phyloP scores from a whole-genome alignment of 768 basidiomycete genomes.

The Royoungia palumana region DNA sequence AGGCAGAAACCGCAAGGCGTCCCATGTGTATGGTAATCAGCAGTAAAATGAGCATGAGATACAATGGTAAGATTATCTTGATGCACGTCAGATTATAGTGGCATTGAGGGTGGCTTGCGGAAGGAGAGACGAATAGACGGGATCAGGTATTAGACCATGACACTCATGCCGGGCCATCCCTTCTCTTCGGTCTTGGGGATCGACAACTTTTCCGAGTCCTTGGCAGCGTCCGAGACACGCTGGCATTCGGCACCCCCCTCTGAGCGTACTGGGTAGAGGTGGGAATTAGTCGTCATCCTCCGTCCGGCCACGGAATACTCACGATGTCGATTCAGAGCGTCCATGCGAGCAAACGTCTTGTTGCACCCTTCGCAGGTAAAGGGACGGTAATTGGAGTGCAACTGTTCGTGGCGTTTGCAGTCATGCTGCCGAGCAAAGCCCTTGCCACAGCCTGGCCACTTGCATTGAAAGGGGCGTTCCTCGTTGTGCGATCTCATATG shows the following conservation, averaged over 20 bases:
- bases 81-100: slow-evolving; percentile 25
- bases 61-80: slow-evolving; percentile 19
- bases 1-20: slow-evolving; percentile 28
- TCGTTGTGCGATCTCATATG: slow-evolving; percentile 94
- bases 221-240: slow-evolving; percentile 35
- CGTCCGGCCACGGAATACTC: slow-evolving; percentile 35
- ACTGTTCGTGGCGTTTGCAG: slow-evolving; percentile 93
- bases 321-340: slow-evolving; percentile 92
- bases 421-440: slow-evolving; percentile 94
- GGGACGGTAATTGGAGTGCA: slow-evolving; percentile 90
- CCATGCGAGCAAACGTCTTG: slow-evolving; percentile 92
- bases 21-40: slow-evolving; percentile 28
- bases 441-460: slow-evolving; percentile 92
- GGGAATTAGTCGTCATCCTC: background rate
- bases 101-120: slow-evolving; percentile 17
- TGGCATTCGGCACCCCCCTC: slow-evolving; percentile 80
- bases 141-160: slow-evolving; percentile 27
- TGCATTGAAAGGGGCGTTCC: slow-evolving; percentile 92
- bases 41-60: slow-evolving; percentile 9
- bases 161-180: slow-evolving; percentile 31
- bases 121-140: slow-evolving; percentile 2
- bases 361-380: slow-evolving; percentile 91
- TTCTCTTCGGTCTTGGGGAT: slow-evolving; percentile 33
- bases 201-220: slow-evolving; percentile 22
- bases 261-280: slow-evolving; percentile 54